Evolutionary conservation across 331 rosid genomes (phyloP).

Genomic region (Pyrus hybrid): DNA sequence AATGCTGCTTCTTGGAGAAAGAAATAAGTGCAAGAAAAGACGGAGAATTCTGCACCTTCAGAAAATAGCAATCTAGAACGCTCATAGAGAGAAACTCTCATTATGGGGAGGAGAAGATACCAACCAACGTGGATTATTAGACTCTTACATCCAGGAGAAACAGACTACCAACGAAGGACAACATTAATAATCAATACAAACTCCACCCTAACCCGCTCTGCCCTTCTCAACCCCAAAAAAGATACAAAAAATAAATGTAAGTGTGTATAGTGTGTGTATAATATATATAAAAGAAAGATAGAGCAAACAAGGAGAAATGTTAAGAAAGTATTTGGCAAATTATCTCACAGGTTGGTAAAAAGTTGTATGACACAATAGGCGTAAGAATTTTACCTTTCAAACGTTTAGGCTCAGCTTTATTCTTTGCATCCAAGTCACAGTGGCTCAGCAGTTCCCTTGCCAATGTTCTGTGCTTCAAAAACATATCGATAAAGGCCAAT

Average conservation of each 20-base stretch:
- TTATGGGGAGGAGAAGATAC: background rate
- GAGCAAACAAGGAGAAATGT: background rate
- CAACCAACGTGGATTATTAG: background rate
- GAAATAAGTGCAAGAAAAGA: background rate
- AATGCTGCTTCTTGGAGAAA: too few relatives aligned
- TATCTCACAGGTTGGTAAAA: background rate
- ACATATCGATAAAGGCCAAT: slow-evolving; percentile 41
- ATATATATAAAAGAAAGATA: background rate
- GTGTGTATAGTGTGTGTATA: too few relatives aligned
- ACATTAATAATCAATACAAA: background rate
- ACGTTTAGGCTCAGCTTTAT: slow-evolving; percentile 47
- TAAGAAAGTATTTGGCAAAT: background rate
- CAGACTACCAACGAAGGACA: background rate
- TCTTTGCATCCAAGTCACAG: slow-evolving; percentile 53
- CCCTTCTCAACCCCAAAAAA: background rate
- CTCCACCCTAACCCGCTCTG: background rate
- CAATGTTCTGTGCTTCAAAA: slow-evolving; percentile 55
- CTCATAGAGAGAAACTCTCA: background rate
- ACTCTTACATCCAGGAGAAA: background rate
- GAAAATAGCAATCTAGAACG: background rate
- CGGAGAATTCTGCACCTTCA: background rate
- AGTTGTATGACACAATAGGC: background rate
- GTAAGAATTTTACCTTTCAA: slow-evolving; percentile 47
- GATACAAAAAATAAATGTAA: background rate
- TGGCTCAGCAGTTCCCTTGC: slow-evolving; percentile 52